phyloP scores from a whole-genome alignment of 108 stramenopile genomes.

The Nannochloropsis granulata region DNA sequence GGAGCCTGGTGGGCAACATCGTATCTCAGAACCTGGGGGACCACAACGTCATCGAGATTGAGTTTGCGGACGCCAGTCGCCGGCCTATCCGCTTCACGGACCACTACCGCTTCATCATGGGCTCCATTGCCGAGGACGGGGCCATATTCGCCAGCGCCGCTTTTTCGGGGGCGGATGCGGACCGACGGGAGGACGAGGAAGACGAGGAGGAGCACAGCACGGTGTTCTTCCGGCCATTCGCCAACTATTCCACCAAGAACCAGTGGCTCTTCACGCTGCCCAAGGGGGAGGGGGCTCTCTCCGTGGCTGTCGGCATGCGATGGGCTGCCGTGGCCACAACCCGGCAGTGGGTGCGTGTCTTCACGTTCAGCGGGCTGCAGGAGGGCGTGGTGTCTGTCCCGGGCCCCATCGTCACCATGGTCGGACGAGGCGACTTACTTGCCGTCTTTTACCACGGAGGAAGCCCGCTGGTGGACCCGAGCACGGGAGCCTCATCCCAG shows the following conservation, averaged over 20 bases:
- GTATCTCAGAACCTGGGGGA: background rate
- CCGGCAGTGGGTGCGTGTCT: conserved; percentile 7
- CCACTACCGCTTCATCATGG: conserved; percentile 13
- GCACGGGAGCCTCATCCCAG: background rate
- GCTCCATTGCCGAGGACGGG: background rate
- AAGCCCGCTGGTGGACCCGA: background rate
- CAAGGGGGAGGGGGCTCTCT: conserved; percentile 2
- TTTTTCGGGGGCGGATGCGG: background rate
- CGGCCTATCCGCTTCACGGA: conserved; percentile 17
- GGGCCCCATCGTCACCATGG: conserved; percentile 23
- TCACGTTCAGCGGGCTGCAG: conserved; percentile 26
- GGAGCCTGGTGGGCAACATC: conserved; percentile 15
- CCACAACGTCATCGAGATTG: conserved; percentile 22
- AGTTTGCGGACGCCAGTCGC: conserved; percentile 11
- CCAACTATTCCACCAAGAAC: background rate
- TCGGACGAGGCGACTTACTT: background rate
- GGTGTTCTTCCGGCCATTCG: conserved; percentile 5
- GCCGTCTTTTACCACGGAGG: conserved; percentile 17
- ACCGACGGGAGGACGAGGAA: background rate
- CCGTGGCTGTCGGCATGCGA: conserved; percentile 6
- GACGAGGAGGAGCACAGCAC: conserved; percentile 5
- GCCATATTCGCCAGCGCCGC: conserved; percentile 10
- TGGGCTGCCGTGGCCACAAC: conserved; percentile 19
- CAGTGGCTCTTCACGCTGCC: conserved; percentile 13
- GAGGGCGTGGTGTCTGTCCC: background rate